Base-by-base conservation (phyloP, 1,139 yeast species). In the Hanseniaspora sp. region DNA sequence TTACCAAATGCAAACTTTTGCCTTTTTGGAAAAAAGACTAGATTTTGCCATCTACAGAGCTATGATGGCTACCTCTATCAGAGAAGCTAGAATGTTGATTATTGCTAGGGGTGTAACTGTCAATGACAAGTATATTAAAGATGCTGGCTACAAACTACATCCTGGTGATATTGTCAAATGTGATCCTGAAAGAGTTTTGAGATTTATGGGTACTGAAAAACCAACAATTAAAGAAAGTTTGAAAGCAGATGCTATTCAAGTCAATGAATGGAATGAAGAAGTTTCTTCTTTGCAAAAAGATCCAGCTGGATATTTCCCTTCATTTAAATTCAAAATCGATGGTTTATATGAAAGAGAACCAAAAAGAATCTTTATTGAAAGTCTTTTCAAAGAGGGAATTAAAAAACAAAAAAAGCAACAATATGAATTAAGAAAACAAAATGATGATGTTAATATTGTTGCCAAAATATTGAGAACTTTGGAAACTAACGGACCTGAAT, bases 41-140 rank as follows among this genome's bases (percentile, higher is more conserved):
- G 98, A 92, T 67, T 79, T 83, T 65, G 96, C 96, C 1, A 64
- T 92, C 12, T 92, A 86, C 71, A 80, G 98, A 69, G 76, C 96
- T 39, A 76, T 92, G 84, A 90, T 92, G 72, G 96, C 98, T 5
- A 79, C 95, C 7, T 86, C 95, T 7, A 80, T 87, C 7, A 82
- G 96, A 74, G 97, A 92, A 69, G 96, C 98, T 1, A 80, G 96
- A 61, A 90, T 86, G 66, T 88, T 85, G 64, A 82, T 92, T 57
- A 70, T 86, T 31, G 82, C 81, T 53, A 96, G 96, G 0, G 76
- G 83, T 61, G 98, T 92, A 17, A 73, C 75, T 59, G 97, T 92
- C 38, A 92, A 92, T 66, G 96, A 96, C 7, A 78, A 79, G 28
- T 70, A 66, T 56, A 83, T 90, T 58, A 80, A 76, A 61, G 88